Evolutionary conservation across 257 asterid genomes (phyloP).

Genomic region (Eustoma russellianum): DNA sequence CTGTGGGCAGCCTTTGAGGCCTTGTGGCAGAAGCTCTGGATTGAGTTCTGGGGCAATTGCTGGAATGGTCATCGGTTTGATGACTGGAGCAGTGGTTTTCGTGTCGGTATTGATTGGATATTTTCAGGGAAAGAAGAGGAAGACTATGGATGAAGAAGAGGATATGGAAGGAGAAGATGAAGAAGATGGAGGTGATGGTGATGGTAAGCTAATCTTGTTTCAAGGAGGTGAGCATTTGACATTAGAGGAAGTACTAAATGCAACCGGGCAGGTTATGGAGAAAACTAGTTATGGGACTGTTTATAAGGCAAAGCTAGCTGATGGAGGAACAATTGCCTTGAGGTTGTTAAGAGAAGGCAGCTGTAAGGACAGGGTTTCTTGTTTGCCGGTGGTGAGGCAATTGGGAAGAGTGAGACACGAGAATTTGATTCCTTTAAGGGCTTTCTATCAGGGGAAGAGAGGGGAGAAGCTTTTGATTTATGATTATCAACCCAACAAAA

Average conservation of each 20-base stretch:
- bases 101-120: slow-evolving; percentile 82
- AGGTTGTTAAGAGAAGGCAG: slow-evolving; percentile 90
- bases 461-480: slow-evolving; percentile 96
- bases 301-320: slow-evolving; percentile 85
- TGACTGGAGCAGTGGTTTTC: slow-evolving; percentile 74
- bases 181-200: slow-evolving; percentile 53
- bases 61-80: slow-evolving; percentile 86
- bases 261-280: slow-evolving; percentile 97
- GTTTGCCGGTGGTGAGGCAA: slow-evolving; percentile 64
- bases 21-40: slow-evolving; percentile 52
- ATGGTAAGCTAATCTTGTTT: slow-evolving; percentile 80
- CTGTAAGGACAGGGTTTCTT: slow-evolving; percentile 59
- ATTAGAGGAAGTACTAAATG: slow-evolving; percentile 86
- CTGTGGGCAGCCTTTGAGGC: slow-evolving; percentile 66
- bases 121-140: slow-evolving; percentile 60
- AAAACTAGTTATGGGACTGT: slow-evolving; percentile 88
- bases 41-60: slow-evolving; percentile 86
- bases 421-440: slow-evolving; percentile 85
- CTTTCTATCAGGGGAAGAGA: slow-evolving; percentile 93
- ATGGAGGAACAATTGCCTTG: slow-evolving; percentile 90
- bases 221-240: slow-evolving; percentile 93
- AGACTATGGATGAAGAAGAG: slow-evolving; percentile 68
- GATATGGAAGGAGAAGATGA: slow-evolving; percentile 56
- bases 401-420: slow-evolving; percentile 82
- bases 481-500: slow-evolving; percentile 67